Evolutionary conservation across 345 rosid genomes (phyloP), one percentile per base, ranked within the genome.

Genomic region (Raphanus raphanistrum): DNA sequence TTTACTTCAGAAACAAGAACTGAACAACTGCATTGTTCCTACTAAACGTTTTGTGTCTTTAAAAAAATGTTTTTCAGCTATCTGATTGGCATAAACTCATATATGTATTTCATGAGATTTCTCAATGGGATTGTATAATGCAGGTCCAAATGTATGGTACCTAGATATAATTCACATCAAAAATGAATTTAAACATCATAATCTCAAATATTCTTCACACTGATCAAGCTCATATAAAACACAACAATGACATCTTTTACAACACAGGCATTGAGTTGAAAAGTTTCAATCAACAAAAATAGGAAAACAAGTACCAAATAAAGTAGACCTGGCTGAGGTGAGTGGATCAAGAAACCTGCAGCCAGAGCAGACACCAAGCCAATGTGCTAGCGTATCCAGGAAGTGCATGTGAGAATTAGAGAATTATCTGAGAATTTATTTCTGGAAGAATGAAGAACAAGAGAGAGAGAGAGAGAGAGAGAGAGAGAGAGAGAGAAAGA

Each of bases 321-420:
- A 73, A 95, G 95, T 71, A 91, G 93, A 48, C 97, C 97, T 13
- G 98, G 97, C 66, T 94, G 97, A 68, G 93, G 95, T 15, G 88
- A 86, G 81, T 63, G 97, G 10, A 95, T 90, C 81, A 92, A 73
- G 80, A 90, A 82, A 66, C 98, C 97, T 60, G 97, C 95, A 21
- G 95, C 92, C 71, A 94, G 81, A 36, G 98, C 97, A 1, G 87
- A 73, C 8, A 87, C 78, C 63, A 94, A 85, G 79, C 98, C 97
- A 61, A 88, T 71, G 59, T 3, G 32, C 32, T 29, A 32, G 91
- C 92, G 78, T 94, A 90, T 41, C 98, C 97, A 8, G 97, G 88
- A 74, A 94, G 90, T 28, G 95, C 98, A 81, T 87, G 21, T 21
- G 21, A 21, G 21, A 21, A 21, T 21, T 21, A 21, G 21, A 21